Conservation (phyloP, 306 rosid genomes). For the Mucuna pruriens region DNA sequence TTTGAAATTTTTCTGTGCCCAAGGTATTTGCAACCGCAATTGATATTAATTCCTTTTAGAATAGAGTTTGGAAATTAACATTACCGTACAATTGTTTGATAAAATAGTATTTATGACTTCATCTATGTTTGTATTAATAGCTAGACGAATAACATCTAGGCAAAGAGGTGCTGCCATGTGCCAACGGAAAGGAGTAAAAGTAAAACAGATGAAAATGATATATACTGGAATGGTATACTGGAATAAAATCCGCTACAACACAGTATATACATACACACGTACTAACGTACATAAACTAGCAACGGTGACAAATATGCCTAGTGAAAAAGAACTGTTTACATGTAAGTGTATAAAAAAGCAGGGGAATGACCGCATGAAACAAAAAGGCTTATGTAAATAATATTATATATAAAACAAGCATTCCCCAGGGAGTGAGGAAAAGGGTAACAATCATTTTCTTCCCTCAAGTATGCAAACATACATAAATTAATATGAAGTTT, state of each 20-base stretch:
- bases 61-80: not conserved
- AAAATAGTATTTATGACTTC: not conserved
- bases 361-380: slow-evolving; percentile 36
- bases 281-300: not conserved
- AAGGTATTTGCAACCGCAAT: no score
- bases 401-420: slow-evolving; percentile 30
- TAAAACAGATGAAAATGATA: not conserved
- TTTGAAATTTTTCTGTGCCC: not conserved
- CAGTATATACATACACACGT: not conserved
- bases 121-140: not conserved
- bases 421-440: slow-evolving; percentile 31
- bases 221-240: no score
- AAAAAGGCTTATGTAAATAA: slow-evolving; percentile 26
- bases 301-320: not conserved
- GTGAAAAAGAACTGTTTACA: slow-evolving; percentile 23
- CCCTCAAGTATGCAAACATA: slow-evolving; percentile 39
- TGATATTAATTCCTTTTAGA: not conserved
- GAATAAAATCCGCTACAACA: not conserved
- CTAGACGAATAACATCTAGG: not conserved
- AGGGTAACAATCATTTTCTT: slow-evolving; percentile 29
- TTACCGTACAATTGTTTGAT: not conserved
- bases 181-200: not conserved
- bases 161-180: not conserved
- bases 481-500: slow-evolving; percentile 35
- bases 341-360: slow-evolving; percentile 9